Percentiles rank a stretch among this genome's conserved stretches.
Evolutionary conservation across 371 early-diverging fungal genomes (phyloP).

Genomic region (Coemansia sp.): DNA sequence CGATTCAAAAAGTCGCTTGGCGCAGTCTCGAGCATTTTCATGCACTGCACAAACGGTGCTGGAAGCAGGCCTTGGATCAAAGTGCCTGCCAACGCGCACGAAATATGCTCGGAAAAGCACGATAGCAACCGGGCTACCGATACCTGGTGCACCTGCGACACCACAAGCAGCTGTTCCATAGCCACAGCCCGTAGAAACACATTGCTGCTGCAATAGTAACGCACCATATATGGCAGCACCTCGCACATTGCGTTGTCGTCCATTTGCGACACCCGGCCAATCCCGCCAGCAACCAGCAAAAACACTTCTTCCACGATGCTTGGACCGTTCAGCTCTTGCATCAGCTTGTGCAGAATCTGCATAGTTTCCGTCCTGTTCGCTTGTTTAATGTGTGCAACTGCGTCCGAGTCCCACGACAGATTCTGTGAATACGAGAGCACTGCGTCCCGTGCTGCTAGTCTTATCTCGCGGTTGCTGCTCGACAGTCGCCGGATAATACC

Average conservation of each 20-base stretch:
- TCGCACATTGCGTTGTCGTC: conserved; percentile 22
- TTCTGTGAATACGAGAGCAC: conserved; percentile 24
- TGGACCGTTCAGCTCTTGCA: conserved; percentile 7
- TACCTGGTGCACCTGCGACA: conserved; percentile 28
- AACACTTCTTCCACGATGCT: conserved; percentile 35
- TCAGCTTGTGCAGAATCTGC: conserved; percentile 5
- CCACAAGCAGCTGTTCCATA: conserved; percentile 41
- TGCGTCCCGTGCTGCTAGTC: conserved; percentile 37
- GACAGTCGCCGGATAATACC: conserved; percentile 36
- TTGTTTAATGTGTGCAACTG: conserved; percentile 10
- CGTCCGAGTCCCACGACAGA: conserved; percentile 6
- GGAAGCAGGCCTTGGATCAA: conserved; percentile 10
- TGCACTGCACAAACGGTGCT: conserved; percentile 32
- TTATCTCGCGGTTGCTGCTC: conserved; percentile 46
- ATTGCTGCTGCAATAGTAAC: conserved; percentile 36
- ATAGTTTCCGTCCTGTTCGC: conserved; percentile 36
- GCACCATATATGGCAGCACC: conserved; percentile 23
- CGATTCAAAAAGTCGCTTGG: conserved; percentile 18
- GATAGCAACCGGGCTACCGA: conserved; percentile 27
- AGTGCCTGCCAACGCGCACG: conserved; percentile 25
- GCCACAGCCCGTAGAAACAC: conserved; percentile 47
- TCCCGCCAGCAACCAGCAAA: conserved; percentile 42
- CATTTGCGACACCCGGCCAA: conserved; percentile 30
- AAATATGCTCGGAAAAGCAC: conserved; percentile 18
- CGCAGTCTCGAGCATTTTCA: conserved; percentile 31